Percentiles rank a stretch among this genome's conserved stretches.
Conservation (phyloP, 2,329 filamentous ascomycete species). For the Mycosphaerelloides madeirae region DNA sequence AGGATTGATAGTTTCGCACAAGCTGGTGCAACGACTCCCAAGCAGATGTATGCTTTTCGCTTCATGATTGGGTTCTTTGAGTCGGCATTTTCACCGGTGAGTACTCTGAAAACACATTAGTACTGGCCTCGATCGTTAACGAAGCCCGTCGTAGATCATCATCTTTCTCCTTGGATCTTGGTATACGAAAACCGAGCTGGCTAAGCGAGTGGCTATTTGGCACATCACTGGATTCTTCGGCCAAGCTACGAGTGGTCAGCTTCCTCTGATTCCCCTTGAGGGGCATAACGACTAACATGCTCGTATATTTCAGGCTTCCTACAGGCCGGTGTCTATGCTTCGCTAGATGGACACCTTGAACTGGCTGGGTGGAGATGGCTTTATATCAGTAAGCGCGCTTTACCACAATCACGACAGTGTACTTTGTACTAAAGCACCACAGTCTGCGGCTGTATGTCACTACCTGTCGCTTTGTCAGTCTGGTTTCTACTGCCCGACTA, state of each 20-base stretch:
- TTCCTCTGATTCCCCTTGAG: too few species aligned
- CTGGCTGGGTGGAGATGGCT: slow-evolving; percentile 14
- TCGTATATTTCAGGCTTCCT: slow-evolving; percentile 2
- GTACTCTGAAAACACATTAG: too few species aligned
- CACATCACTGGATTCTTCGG: slow-evolving; percentile 11
- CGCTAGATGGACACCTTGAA: slow-evolving; percentile 7
- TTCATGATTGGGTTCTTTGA: slow-evolving; percentile 11
- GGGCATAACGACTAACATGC: background rate
- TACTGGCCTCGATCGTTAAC: too few species aligned
- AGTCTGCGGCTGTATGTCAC: slow-evolving; percentile 12
- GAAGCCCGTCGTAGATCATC: too few species aligned
- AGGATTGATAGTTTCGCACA: slow-evolving; percentile 6
- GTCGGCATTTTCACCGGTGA: slow-evolving; percentile 15
- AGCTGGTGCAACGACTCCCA: slow-evolving; percentile 10
- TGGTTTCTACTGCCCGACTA: slow-evolving; percentile 12
- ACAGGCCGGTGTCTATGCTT: slow-evolving; percentile 12
- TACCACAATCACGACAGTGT: too few species aligned
- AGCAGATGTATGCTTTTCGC: slow-evolving; percentile 14
- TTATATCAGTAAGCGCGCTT: slow-evolving; percentile 8
- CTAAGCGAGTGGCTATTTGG: slow-evolving; percentile 11
- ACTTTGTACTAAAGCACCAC: background rate
- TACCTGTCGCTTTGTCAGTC: slow-evolving; percentile 6
- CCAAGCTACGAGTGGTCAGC: slow-evolving; percentile 2
- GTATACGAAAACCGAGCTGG: slow-evolving; percentile 15
- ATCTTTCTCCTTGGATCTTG: slow-evolving; percentile 12